Evolutionary conservation across 768 basidiomycete genomes (phyloP).

Genomic region (Tulasnella sp.): DNA sequence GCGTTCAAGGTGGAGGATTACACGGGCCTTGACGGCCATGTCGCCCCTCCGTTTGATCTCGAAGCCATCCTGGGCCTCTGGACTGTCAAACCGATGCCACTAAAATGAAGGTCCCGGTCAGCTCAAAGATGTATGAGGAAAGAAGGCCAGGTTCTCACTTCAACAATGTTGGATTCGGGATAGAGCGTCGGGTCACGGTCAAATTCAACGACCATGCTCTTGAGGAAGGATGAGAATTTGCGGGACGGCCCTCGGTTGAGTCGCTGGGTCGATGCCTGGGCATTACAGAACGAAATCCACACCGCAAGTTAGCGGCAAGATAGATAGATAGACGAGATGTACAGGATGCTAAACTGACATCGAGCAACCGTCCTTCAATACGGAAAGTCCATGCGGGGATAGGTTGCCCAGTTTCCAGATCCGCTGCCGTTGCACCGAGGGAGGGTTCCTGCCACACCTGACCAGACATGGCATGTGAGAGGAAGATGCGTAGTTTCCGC

Average conservation of each 20-base stretch:
- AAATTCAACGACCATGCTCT: constrained; percentile 74
- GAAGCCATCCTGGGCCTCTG: constrained; percentile 70
- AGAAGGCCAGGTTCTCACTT: constrained; percentile 40
- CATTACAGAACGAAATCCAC: constrained; percentile 29
- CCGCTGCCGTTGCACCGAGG: constrained; percentile 31
- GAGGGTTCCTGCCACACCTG: constrained; percentile 62
- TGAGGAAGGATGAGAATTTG: constrained; percentile 80
- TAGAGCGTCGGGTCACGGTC: constrained; percentile 75
- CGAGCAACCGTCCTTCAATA: constrained; percentile 75
- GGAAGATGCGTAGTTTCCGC: constrained; percentile 72
- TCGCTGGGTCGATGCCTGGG: constrained; percentile 28
- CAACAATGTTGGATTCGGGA: constrained; percentile 79
- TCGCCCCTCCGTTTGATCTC: constrained; percentile 77
- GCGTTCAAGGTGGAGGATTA: constrained; percentile 82
- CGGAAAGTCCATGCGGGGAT: constrained; percentile 84
- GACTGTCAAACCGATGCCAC: constrained; percentile 29
- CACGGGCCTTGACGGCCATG: constrained; percentile 57
- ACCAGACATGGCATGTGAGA: constrained; percentile 78
- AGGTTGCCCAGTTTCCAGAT: constrained; percentile 76
- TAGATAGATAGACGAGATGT: constrained; percentile 1
- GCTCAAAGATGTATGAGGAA: neutral
- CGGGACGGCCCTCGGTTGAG: constrained; percentile 52
- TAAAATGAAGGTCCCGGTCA: constrained; percentile 29
- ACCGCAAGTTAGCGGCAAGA: no score
- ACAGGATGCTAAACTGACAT: constrained; percentile 25